These are phyloP conservation scores for Trematosphaeria pertusa DNA, from an alignment of 2,329 filamentous ascomycete species.

Conservation along the genomic window DNA sequence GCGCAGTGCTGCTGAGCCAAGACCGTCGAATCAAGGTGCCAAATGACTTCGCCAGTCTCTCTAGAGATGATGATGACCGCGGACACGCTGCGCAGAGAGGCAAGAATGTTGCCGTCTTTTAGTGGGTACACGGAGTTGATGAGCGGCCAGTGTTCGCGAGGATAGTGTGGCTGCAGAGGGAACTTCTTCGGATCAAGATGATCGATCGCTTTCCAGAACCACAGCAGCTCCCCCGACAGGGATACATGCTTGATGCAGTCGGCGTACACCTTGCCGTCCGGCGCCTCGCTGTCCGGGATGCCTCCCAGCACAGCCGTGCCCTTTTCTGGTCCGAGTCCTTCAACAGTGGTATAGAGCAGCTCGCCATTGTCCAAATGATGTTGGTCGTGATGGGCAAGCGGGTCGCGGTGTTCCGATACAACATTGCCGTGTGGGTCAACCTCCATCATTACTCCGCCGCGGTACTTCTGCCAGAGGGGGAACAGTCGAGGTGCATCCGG, in stretches of 20 bases:
- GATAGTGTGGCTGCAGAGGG: slow-evolving; percentile 50
- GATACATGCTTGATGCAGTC: slow-evolving; percentile 56
- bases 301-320: slow-evolving; percentile 50
- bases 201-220: slow-evolving; percentile 54
- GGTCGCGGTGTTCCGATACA: slow-evolving; percentile 50
- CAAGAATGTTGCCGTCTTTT: slow-evolving; percentile 52
- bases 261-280: slow-evolving; percentile 47
- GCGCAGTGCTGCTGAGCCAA: slow-evolving; percentile 57
- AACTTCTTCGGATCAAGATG: slow-evolving; percentile 49
- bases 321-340: slow-evolving; percentile 48
- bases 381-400: slow-evolving; percentile 55
- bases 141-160: slow-evolving; percentile 54
- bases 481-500: slow-evolving; percentile 50
- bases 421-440: slow-evolving; percentile 49
- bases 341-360: slow-evolving; percentile 53
- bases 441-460: slow-evolving; percentile 55
- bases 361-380: slow-evolving; percentile 54
- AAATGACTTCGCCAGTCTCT: slow-evolving; percentile 50
- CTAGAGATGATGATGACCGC: slow-evolving; percentile 53
- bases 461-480: slow-evolving; percentile 56
- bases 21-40: slow-evolving; percentile 50
- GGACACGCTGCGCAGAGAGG: slow-evolving; percentile 52
- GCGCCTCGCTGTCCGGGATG: slow-evolving; percentile 50
- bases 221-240: slow-evolving; percentile 48
- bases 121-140: slow-evolving; percentile 54